A percentile compares a stretch with the other conserved stretches of the same genome.
These are phyloP conservation scores for Aspergillus olivimuriae DNA, from an alignment of 495 filamentous ascomycete species.

Conservation along the genomic window DNA sequence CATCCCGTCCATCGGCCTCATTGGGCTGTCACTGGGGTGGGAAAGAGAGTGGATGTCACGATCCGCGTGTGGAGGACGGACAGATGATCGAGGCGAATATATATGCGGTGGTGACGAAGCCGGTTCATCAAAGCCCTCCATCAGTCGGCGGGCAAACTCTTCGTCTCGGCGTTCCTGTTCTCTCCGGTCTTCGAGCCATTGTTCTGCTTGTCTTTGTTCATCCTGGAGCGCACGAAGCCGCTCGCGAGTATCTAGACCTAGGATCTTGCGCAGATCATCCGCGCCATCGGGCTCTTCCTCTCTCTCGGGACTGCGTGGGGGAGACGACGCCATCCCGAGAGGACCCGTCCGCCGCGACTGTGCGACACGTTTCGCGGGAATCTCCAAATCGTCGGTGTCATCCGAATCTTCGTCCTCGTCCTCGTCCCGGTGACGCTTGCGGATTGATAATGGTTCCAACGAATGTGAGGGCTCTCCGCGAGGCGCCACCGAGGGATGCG, in stretches of 20 bases:
- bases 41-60: too few relatives aligned
- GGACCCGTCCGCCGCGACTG: too few relatives aligned
- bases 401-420: slow-evolving; percentile 5
- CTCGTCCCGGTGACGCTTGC: not conserved
- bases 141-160: slow-evolving; percentile 40
- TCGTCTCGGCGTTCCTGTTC: slow-evolving; percentile 41
- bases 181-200: slow-evolving; percentile 23
- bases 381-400: slow-evolving; percentile 9
- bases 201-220: slow-evolving; percentile 33
- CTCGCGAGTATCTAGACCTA: slow-evolving; percentile 24
- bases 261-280: slow-evolving; percentile 12
- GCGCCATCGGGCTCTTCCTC: slow-evolving; percentile 6
- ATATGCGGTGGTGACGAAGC: slow-evolving; percentile 8
- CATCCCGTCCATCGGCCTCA: too few relatives aligned
- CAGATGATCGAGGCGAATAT: too few relatives aligned
- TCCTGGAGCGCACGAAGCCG: slow-evolving; percentile 31
- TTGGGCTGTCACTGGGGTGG: too few relatives aligned
- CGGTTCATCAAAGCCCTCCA: slow-evolving; percentile 14
- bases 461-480: not conserved
- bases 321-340: too few relatives aligned
- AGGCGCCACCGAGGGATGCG: slow-evolving; percentile 1
- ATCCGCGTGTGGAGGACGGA: too few relatives aligned
- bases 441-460: not conserved
- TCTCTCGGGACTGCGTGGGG: too few relatives aligned
- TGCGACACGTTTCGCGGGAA: slow-evolving; percentile 5